Base-by-base conservation (phyloP, 2,329 filamentous ascomycete species). In the Trichoderma sp. region DNA sequence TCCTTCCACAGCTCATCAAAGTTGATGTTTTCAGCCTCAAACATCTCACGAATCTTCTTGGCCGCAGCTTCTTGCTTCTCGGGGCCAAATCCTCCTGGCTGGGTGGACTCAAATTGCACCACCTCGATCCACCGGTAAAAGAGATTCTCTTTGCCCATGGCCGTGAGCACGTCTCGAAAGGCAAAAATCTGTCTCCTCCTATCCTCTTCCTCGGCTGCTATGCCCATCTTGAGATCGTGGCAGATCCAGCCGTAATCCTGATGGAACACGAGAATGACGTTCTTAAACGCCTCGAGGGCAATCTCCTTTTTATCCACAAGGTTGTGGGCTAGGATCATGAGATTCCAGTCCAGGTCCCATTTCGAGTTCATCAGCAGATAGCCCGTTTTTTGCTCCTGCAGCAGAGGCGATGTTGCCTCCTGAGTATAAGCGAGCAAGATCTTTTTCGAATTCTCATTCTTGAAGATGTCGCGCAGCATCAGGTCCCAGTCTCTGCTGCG, bases 121-220 rank as follows among this genome's bases (percentile, higher is more conserved):
- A 96, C 86, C 82, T 97, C 94, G 59, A 97, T 92, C 93, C 94
- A 97, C 67, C 91, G 88, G 81, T 92, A 97, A 81, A 97, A 97
- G 65, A 97, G 79, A 72, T 91, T 89, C 78, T 97, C 94, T 80
- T 97, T 97, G 54, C 91, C 93, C 79, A 96, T 84, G 3, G 85
- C 85, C 1, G 87, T 85, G 73, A 97, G 84, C 24, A 89, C 89
- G 54, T 96, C 91, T 74, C 92, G 90, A 78, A 97, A 96, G 3
- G 86, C 85, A 71, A 96, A 87, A 10, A 97, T 90, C 79, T 96
- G 93, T 71, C 89, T 87, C 73, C 89, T 82, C 59, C 87, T 86
- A 70, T 89, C 85, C 69, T 91, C 89, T 72, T 91, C 87, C 52
- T 85, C 83, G 2, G 79, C 79, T 1, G 81, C 78, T 21, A 82